These are phyloP conservation scores for Handroanthus guayacan DNA, from an alignment of 257 asterid species.

Conservation along the genomic window DNA sequence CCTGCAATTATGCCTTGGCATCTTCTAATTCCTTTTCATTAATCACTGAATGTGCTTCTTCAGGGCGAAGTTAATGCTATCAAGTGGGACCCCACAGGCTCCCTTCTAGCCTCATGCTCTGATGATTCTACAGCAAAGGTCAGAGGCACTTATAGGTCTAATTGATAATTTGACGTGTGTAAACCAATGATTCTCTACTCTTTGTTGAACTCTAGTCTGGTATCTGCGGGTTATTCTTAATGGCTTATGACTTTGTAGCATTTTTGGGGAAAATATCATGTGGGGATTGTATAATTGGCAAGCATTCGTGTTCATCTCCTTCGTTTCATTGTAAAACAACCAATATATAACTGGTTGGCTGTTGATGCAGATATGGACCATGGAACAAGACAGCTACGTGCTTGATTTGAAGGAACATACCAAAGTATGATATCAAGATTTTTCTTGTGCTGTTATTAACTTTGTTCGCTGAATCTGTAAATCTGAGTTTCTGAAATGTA, in stretches of 20 bases:
- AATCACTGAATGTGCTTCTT: slow-evolving; percentile 24
- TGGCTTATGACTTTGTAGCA: slow-evolving; percentile 1
- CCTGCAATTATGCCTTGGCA: background rate
- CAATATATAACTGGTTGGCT: slow-evolving; percentile 25
- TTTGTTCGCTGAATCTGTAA: slow-evolving; percentile 9
- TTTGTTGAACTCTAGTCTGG: slow-evolving; percentile 4
- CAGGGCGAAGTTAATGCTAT: slow-evolving; percentile 91
- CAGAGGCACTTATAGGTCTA: slow-evolving; percentile 14
- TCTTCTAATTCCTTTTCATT: background rate
- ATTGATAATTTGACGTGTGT: background rate
- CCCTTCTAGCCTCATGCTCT: slow-evolving; percentile 82
- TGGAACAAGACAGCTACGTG: slow-evolving; percentile 69
- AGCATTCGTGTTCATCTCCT: background rate
- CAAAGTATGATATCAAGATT: slow-evolving; percentile 48
- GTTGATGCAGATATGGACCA: slow-evolving; percentile 72
- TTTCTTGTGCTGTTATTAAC: slow-evolving; percentile 14
- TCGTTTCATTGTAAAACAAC: background rate
- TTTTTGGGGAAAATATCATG: background rate
- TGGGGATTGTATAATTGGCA: background rate
- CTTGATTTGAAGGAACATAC: slow-evolving; percentile 72
- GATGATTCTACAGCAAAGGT: slow-evolving; percentile 88
- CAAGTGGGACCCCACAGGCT: slow-evolving; percentile 85
- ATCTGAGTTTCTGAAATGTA: slow-evolving; percentile 19
- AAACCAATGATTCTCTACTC: background rate
- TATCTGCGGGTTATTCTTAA: background rate